Evolutionary conservation across 192 early-diverging fungal genomes (phyloP).

Genomic region (Mortierella alpina): DNA sequence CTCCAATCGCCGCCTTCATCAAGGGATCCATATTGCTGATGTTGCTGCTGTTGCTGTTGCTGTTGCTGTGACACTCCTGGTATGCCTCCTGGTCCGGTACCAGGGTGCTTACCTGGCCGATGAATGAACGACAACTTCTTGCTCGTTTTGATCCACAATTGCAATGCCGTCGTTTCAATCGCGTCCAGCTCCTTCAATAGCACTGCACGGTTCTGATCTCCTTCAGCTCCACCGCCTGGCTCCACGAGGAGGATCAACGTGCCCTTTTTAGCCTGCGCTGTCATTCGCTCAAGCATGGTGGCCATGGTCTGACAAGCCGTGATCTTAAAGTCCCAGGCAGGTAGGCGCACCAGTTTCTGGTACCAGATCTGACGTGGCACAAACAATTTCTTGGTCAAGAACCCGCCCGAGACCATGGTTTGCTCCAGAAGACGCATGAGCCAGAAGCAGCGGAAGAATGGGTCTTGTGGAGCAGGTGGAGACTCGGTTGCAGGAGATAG

Average conservation of each 20-base stretch:
- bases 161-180: slow-evolving; percentile 12
- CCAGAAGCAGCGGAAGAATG: slow-evolving; percentile 56
- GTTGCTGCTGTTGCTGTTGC: not conserved
- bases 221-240: slow-evolving; percentile 13
- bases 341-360: slow-evolving; percentile 36
- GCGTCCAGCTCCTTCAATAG: slow-evolving; percentile 28
- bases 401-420: slow-evolving; percentile 57
- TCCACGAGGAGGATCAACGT: slow-evolving; percentile 17
- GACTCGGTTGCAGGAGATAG: not conserved
- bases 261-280: slow-evolving; percentile 12
- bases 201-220: slow-evolving; percentile 18
- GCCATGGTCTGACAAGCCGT: slow-evolving; percentile 36
- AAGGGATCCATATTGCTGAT: not conserved
- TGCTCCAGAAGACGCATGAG: slow-evolving; percentile 52
- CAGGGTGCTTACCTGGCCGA: slow-evolving; percentile 14
- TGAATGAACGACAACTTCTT: slow-evolving; percentile 50
- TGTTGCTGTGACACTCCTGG: not conserved
- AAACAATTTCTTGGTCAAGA: slow-evolving; percentile 47
- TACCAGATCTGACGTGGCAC: slow-evolving; percentile 53
- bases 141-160: slow-evolving; percentile 27
- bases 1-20: too few species aligned
- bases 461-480: slow-evolving; percentile 30
- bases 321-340: slow-evolving; percentile 49
- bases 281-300: slow-evolving; percentile 10
- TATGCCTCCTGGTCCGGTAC: not conserved